These are phyloP conservation scores for Neofusicoccum laricinum DNA, from an alignment of 2,329 filamentous ascomycete genomes.

Conservation along the genomic window DNA sequence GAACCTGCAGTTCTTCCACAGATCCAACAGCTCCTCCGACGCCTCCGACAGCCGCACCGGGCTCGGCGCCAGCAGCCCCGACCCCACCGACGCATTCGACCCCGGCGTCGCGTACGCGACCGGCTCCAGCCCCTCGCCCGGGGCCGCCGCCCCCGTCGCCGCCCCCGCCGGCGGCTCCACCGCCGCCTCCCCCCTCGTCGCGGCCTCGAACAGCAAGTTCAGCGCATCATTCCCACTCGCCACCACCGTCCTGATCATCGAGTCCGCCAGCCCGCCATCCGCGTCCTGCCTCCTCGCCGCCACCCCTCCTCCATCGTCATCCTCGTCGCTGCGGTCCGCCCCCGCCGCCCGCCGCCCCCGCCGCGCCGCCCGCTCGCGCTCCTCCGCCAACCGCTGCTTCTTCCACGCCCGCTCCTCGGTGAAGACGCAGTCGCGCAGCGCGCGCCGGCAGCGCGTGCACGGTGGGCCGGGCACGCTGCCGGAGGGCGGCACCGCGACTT, in stretches of 20 bases:
- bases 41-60: constrained; percentile 17
- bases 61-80: constrained; percentile 20
- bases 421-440: constrained; percentile 51
- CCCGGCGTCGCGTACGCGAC: constrained; percentile 34
- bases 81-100: constrained; percentile 28
- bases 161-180: constrained; percentile 16
- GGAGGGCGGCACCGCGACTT: constrained; percentile 38
- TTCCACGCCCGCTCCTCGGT: constrained; percentile 37
- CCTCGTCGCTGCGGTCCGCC: not conserved
- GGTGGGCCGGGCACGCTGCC: constrained; percentile 40
- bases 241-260: constrained; percentile 49
- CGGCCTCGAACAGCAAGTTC: constrained; percentile 53
- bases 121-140: not conserved
- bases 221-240: constrained; percentile 54
- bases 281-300: constrained; percentile 24
- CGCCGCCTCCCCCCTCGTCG: constrained; percentile 35
- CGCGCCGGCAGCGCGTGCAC: constrained; percentile 50
- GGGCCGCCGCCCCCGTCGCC: not conserved
- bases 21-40: constrained; percentile 37
- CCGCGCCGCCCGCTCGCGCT: constrained; percentile 33
- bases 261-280: constrained; percentile 31
- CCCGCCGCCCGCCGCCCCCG: constrained; percentile 21
- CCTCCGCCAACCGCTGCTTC: constrained; percentile 20
- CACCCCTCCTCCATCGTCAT: constrained; percentile 19
- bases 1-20: constrained; percentile 52